Evolutionary conservation across 306 rosid species (phyloP).

Genomic region (Pyrus pyrifolia): DNA sequence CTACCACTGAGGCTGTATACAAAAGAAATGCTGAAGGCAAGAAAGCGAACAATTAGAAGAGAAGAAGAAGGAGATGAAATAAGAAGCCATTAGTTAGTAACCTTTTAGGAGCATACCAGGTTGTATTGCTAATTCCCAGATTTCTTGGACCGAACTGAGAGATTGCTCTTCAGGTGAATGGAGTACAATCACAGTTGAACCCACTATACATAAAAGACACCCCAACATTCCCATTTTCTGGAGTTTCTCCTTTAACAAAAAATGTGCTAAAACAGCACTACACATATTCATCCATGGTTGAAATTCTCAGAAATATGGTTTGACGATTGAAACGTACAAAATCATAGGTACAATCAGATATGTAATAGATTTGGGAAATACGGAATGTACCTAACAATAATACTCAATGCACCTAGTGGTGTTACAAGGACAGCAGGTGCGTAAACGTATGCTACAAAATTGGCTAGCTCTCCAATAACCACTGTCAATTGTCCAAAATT

Average conservation of each 20-base stretch:
- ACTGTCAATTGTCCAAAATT: constrained; percentile 32
- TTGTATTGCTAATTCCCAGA: constrained; percentile 80
- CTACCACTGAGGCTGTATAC: constrained; percentile 62
- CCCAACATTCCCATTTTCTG: constrained; percentile 85
- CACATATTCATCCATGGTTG: constrained; percentile 13
- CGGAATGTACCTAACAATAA: constrained; percentile 62
- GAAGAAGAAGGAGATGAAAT: not conserved
- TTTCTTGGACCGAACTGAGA: constrained; percentile 55
- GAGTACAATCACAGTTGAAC: constrained; percentile 68
- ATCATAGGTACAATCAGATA: not conserved
- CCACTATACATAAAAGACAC: constrained; percentile 76
- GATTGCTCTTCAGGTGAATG: constrained; percentile 65
- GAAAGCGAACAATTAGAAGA: constrained; percentile 5
- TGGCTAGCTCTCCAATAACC: constrained; percentile 86
- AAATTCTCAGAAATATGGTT: not conserved
- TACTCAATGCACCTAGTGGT: constrained; percentile 91
- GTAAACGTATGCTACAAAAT: constrained; percentile 72
- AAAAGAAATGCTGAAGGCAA: constrained; percentile 62
- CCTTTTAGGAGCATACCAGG: constrained; percentile 43
- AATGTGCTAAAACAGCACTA: constrained; percentile 86
- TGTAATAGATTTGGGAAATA: not conserved
- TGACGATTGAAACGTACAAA: not conserved
- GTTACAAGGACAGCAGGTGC: constrained; percentile 90
- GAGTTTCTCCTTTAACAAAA: constrained; percentile 70
- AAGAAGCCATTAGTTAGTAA: not conserved